These are phyloP conservation scores for Osmozyma mogii DNA, from an alignment of 805 yeast species.

Conservation along the genomic window DNA sequence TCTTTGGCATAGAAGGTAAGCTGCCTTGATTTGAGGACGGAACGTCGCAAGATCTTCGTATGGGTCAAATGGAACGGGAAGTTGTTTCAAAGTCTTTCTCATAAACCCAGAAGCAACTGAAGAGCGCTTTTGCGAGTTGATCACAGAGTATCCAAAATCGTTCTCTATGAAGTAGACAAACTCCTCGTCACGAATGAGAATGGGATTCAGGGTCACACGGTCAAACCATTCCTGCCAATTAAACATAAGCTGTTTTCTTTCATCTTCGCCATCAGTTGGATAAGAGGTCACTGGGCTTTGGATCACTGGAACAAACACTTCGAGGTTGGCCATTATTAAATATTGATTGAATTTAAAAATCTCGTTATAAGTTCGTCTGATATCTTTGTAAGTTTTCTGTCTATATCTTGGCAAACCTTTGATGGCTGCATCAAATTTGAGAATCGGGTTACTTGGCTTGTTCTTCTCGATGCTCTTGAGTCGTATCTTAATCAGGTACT, in stretches of 20 bases:
- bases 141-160: slow-evolving; percentile 59
- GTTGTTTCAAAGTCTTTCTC: slow-evolving; percentile 85
- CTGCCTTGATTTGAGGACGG: slow-evolving; percentile 76
- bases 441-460: slow-evolving; percentile 70
- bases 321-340: slow-evolving; percentile 74
- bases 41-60: slow-evolving; percentile 72
- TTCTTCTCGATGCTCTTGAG: slow-evolving; percentile 66
- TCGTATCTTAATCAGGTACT: slow-evolving; percentile 40
- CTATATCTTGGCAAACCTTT: slow-evolving; percentile 67
- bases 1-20: slow-evolving; percentile 53
- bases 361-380: slow-evolving; percentile 78
- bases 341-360: slow-evolving; percentile 69
- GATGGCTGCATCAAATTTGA: slow-evolving; percentile 52
- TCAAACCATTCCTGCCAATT: slow-evolving; percentile 84
- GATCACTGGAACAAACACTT: slow-evolving; percentile 86
- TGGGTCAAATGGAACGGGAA: slow-evolving; percentile 87
- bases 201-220: slow-evolving; percentile 63
- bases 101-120: slow-evolving; percentile 76
- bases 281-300: slow-evolving; percentile 71
- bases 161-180: slow-evolving; percentile 76
- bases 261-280: slow-evolving; percentile 82
- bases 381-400: slow-evolving; percentile 57
- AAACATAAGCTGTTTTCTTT: slow-evolving; percentile 44
- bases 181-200: slow-evolving; percentile 82
- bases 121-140: slow-evolving; percentile 47